These are phyloP conservation scores for Cordyceps tenuipes DNA, from an alignment of 2,329 filamentous ascomycete species.

Conservation along the genomic window DNA sequence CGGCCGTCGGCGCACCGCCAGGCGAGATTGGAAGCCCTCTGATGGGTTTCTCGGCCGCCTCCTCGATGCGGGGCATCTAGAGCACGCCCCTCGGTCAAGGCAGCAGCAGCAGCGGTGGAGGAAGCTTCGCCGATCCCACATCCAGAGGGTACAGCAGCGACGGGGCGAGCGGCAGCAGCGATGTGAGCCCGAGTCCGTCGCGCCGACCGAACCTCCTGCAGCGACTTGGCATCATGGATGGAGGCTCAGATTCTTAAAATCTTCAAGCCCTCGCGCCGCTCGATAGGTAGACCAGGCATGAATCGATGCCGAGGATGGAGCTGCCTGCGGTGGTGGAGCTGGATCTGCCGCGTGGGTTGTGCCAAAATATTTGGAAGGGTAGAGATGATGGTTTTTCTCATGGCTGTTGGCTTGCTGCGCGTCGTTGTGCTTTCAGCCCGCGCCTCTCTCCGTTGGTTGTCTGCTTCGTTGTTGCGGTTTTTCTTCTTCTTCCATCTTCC, in stretches of 20 bases:
- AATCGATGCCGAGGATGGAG: neutral
- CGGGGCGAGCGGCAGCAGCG: neutral
- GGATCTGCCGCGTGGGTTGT: neutral
- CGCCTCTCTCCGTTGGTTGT: too few species aligned
- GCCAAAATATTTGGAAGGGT: neutral
- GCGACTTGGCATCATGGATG: conserved; percentile 1
- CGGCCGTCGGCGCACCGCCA: conserved; percentile 42
- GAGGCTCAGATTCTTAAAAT: neutral
- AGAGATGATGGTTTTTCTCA: neutral
- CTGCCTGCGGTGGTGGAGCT: neutral
- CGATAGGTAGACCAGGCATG: neutral
- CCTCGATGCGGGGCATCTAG: conserved; percentile 30
- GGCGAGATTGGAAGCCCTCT: conserved; percentile 65
- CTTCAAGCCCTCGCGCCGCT: neutral
- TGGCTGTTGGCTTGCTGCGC: too few species aligned
- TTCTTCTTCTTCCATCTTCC: too few species aligned
- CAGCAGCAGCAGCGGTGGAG: neutral
- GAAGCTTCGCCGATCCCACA: neutral
- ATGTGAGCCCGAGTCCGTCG: conserved; percentile 11
- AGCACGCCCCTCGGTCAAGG: conserved; percentile 13
- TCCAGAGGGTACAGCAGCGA: neutral
- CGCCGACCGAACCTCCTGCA: conserved; percentile 15
- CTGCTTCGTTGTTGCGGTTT: too few species aligned
- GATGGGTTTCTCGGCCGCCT: conserved; percentile 32
- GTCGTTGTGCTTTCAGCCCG: too few species aligned